Evolutionary conservation across 352 stramenopile genomes (phyloP), one percentile per base, ranked within the genome.

Genomic region (Blastocystis sp.): DNA sequence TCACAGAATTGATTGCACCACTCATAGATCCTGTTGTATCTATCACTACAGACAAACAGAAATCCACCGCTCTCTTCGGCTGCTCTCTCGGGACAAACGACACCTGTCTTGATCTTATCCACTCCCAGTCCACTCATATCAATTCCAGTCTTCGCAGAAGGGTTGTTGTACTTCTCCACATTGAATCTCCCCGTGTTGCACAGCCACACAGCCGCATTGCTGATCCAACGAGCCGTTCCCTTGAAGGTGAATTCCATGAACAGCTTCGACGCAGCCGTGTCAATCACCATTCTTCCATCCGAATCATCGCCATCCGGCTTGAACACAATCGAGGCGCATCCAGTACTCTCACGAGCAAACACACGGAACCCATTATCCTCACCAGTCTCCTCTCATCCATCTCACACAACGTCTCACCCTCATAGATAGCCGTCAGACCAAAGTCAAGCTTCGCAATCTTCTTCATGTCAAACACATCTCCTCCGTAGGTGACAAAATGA

Each of bases 241-340:
- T 80, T 62, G 34, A n/a, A 62, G 17, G 70, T 80, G 59, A 80
- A 80, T 23, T 80, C 70, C 17, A 80, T 14, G 59, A 80, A 80
- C n/a, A 80, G 43, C n/a, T 80, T 80, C 2, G 43, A 71, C 28
- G 40, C 74, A 71, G 40, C 74, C 23, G 74, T 84, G 45, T 84
- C 74, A 53, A 84, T 84, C 11, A 84, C 77, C 74, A 84, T 84
- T 77, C 74, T 19, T 65, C 74, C 74, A 21, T 67, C n/a, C 10
- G 23, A 53, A 77, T 59, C 11, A 59, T 21, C 40, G 5, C 23
- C 52, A 2, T 84, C 28, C 7, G 43, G 21, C 34, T 84, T 71
- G n/a, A 84, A 45, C 45, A 84, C 45, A 53, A 84, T 84, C 38
- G 74, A 84, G 7, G 74, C 52, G 14, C 45, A 60, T 3, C 74